Conservation (phyloP, 2,329 filamentous ascomycete species). For the Didymella pinodella region DNA sequence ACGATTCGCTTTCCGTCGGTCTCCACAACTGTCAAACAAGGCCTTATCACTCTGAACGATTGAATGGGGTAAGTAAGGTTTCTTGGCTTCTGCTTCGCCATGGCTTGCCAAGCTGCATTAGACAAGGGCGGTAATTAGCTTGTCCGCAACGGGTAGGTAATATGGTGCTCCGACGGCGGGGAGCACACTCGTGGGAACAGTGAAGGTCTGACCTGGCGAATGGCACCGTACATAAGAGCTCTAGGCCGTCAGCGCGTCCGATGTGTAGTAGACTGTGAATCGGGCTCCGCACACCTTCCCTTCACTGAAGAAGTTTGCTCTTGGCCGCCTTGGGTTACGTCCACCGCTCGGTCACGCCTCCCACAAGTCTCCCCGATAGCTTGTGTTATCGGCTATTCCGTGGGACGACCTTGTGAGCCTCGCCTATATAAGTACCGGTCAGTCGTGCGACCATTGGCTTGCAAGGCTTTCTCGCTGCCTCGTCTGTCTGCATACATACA, state of each 20-base stretch:
- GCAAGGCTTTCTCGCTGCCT: constrained; percentile 33
- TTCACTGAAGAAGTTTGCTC: constrained; percentile 24
- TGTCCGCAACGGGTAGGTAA: constrained; percentile 33
- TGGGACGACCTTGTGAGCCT: constrained; percentile 22
- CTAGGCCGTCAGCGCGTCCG: constrained; percentile 19
- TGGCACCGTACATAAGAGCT: constrained; percentile 32
- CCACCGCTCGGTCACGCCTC: constrained; percentile 20
- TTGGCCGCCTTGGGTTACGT: constrained; percentile 38
- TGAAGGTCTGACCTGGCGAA: constrained; percentile 30
- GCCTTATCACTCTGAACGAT: constrained; percentile 24
- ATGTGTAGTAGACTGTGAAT: constrained; percentile 17
- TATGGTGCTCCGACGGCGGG: constrained; percentile 19
- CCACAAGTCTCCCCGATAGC: constrained; percentile 27
- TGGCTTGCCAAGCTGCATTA: constrained; percentile 27
- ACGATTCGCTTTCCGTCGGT: constrained; percentile 20
- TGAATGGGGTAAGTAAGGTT: constrained; percentile 21
- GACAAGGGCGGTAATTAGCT: constrained; percentile 24
- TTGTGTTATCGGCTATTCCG: constrained; percentile 28
- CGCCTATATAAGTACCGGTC: constrained; percentile 32
- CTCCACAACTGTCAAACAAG: constrained; percentile 20
- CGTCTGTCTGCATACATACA: constrained; percentile 25
- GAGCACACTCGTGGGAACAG: constrained; percentile 23
- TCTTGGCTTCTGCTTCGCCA: constrained; percentile 28
- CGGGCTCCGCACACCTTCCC: constrained; percentile 24
- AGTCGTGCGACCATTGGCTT: constrained; percentile 20